Conservation (phyloP, 768 basidiomycete species). For the Boletus patriciae region DNA sequence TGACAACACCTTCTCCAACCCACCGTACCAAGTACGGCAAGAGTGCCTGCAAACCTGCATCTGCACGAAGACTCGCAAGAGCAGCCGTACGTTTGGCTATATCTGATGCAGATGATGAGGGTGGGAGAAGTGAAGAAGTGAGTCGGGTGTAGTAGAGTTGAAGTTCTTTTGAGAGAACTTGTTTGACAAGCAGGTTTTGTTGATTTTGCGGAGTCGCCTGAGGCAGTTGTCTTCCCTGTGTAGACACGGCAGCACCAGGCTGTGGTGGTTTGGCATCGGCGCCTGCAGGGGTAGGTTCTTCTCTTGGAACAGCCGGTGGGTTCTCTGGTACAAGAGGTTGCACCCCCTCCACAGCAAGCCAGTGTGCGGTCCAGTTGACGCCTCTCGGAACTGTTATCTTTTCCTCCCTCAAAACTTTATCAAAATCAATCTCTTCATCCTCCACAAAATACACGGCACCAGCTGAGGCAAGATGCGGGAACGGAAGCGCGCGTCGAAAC, state of each 20-base stretch:
- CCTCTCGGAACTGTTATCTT: constrained; percentile 79
- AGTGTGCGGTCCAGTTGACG: constrained; percentile 90
- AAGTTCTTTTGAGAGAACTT: constrained; percentile 89
- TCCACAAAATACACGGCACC: constrained; percentile 90
- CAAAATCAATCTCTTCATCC: constrained; percentile 97
- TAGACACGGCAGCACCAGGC: constrained; percentile 22
- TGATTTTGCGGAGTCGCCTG: constrained; percentile 48
- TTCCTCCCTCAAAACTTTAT: constrained; percentile 83
- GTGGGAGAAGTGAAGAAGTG: constrained; percentile 69
- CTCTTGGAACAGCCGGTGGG: constrained; percentile 76
- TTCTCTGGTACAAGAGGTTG: constrained; percentile 97
- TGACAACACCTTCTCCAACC: constrained; percentile 86
- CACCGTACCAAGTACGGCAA: constrained; percentile 93
- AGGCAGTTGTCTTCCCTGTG: constrained; percentile 27
- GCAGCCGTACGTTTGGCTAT: constrained; percentile 81
- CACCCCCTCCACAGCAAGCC: constrained; percentile 97
- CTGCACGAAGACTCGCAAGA: constrained; percentile 81
- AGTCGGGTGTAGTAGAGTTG: constrained; percentile 94
- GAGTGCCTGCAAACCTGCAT: constrained; percentile 89
- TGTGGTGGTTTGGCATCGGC: constrained; percentile 32
- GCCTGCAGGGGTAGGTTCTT: constrained; percentile 37
- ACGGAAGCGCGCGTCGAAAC: constrained; percentile 47
- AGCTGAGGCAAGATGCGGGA: constrained; percentile 43
- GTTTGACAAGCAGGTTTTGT: constrained; percentile 80
- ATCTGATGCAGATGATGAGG: constrained; percentile 42